A percentile compares a stretch with the other conserved stretches of the same genome.
Evolutionary conservation across 352 stramenopile species (phyloP).

Genomic region (Vaucheria bursata): DNA sequence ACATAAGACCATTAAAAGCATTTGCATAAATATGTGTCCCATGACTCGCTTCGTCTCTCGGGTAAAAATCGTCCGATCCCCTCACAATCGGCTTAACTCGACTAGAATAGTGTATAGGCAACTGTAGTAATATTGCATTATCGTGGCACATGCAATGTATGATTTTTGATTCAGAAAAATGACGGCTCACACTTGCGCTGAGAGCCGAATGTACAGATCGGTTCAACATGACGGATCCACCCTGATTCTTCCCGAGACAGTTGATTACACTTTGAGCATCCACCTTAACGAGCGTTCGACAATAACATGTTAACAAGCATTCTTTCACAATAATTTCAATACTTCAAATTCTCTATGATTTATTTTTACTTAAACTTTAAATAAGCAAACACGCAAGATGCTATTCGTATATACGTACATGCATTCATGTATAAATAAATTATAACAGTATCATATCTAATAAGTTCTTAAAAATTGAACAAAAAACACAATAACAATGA

Average conservation of each 20-base stretch:
- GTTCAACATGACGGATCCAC: slow-evolving; percentile 16
- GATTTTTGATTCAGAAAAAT: slow-evolving; percentile 14
- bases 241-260: slow-evolving; percentile 21
- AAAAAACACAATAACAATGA: too few relatives aligned
- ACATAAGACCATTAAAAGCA: slow-evolving; percentile 41
- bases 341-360: too few relatives aligned
- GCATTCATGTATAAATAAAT: too few relatives aligned
- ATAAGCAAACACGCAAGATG: too few relatives aligned
- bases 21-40: slow-evolving; percentile 42
- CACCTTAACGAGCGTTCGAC: too few relatives aligned
- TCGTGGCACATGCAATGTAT: slow-evolving; percentile 52
- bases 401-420: too few relatives aligned
- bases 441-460: too few relatives aligned
- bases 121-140: slow-evolving; percentile 14
- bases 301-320: too few relatives aligned
- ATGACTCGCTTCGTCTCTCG: slow-evolving; percentile 22
- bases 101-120: neutral
- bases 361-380: too few relatives aligned
- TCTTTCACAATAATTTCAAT: too few relatives aligned
- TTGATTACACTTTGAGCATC: slow-evolving; percentile 38
- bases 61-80: slow-evolving; percentile 49
- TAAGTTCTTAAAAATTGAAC: too few relatives aligned
- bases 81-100: slow-evolving; percentile 22
- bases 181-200: neutral
- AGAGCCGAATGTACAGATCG: slow-evolving; percentile 20